Base-by-base conservation (phyloP, 768 basidiomycete genomes). In the Boletales sp. region DNA sequence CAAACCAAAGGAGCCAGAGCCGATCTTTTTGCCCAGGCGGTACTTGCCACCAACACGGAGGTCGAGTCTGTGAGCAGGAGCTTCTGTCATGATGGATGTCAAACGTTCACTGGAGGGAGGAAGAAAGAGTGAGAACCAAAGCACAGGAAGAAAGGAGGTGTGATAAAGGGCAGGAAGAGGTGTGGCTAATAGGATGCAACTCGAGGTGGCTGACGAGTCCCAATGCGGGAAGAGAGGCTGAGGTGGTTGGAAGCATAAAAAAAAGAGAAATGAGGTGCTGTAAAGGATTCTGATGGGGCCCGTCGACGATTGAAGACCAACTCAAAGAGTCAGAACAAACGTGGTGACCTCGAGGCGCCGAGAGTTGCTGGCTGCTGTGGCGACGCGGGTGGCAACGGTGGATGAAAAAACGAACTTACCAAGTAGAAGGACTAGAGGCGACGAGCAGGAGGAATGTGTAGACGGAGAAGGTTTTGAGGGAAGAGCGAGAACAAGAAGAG, bases 1-100 rank as follows among this genome's bases (percentile, higher is more conserved):
- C 87, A 65, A 62, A 95, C 94, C 93, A 63, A 98, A 97, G 40
- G 94, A 97, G 56, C 95, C 95, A 32, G 93, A 95, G 56, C 95
- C 95, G 64, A 98, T 97, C 87, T 97, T 97, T 82, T 96, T 96
- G 54, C 95, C 95, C 57, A 98, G 85, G 64, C 95, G 83, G 78
- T 98, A 97, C 74, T 98, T 93, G 61, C 90, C 91, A 62, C 90
- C 90, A 41, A 93, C 90, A 58, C 90, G 81, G 59, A 92, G 84
- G 74, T 93, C 90, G 53, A 92, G 79, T 75, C 86, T 82, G 78
- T 75, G 78, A 30, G 74, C 67, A 41, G 86, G 74, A 38, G 75
- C 77, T 66, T 93, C 90, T 71, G 89, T 80, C 90, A 90, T 91
- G 58, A 53, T 61, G 56, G 51, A 52, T 58, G 32, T n/a, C 31